Evolutionary conservation across 139 green algal genomes (phyloP).

Genomic region (Closterium sp.): DNA sequence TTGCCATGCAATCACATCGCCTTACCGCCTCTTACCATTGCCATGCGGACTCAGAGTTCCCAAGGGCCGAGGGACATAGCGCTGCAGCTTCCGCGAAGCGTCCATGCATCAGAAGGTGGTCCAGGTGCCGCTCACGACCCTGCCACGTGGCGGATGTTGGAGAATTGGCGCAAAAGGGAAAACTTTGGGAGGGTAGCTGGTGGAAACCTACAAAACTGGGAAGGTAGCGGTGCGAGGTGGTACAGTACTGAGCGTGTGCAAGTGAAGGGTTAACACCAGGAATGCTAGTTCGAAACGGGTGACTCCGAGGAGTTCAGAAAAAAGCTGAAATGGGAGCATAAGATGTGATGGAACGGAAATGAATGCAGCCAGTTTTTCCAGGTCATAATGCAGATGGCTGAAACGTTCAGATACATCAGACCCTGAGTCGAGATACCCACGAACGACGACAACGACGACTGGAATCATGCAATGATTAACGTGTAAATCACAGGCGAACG

Average conservation of each 20-base stretch:
- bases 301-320: too few relatives aligned
- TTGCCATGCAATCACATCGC: constrained; percentile 75
- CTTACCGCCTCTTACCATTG: constrained; percentile 53
- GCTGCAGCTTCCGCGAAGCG: constrained; percentile 61
- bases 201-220: neutral
- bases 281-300: too few relatives aligned
- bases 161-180: too few relatives aligned
- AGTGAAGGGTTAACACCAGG: too few relatives aligned
- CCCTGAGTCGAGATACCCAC: too few relatives aligned
- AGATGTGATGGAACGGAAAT: neutral
- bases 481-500: neutral
- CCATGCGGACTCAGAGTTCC: constrained; percentile 61
- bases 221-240: too few relatives aligned
- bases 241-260: too few relatives aligned
- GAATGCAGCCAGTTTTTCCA: neutral
- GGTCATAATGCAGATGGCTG: neutral
- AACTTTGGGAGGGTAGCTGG: neutral
- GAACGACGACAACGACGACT: neutral
- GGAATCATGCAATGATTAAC: neutral
- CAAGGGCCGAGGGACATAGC: constrained; percentile 63
- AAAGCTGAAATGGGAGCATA: too few relatives aligned
- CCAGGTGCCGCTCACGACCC: constrained; percentile 19
- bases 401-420: too few relatives aligned
- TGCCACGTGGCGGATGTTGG: neutral
- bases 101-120: constrained; percentile 51